Percentiles rank a stretch among this genome's conserved stretches.
Conservation (phyloP, 2,329 filamentous ascomycete genomes). For the Paramyrothecium sp. region DNA sequence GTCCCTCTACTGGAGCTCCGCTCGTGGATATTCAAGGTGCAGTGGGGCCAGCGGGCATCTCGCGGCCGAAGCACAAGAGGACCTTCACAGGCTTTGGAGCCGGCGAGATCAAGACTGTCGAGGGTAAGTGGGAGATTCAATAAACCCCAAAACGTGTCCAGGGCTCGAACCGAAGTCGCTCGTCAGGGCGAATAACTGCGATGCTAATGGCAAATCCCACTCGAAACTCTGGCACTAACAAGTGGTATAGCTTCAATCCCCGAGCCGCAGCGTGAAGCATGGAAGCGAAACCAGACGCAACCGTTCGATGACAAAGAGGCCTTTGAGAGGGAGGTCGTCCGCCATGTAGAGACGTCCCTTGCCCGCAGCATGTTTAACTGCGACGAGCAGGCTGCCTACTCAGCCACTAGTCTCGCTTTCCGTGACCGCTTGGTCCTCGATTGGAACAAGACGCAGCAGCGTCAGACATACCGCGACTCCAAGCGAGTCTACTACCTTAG, state of each 20-base stretch:
- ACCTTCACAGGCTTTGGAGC: constrained; percentile 94
- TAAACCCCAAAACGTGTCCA: background rate
- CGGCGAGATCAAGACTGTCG: constrained; percentile 87
- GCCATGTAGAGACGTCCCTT: constrained; percentile 93
- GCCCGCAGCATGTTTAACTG: constrained; percentile 98
- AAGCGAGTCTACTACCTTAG: constrained; percentile 98
- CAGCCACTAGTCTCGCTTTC: constrained; percentile 87
- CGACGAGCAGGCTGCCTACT: constrained; percentile 90
- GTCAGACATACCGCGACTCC: constrained; percentile 83
- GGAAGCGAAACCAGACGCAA: constrained; percentile 60
- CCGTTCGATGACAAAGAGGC: constrained; percentile 78
- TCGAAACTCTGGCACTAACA: background rate
- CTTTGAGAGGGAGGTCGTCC: constrained; percentile 84
- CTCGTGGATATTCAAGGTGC: constrained; percentile 84
- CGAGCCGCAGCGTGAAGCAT: constrained; percentile 81
- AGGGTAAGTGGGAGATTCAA: constrained; percentile 56
- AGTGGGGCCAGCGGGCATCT: constrained; percentile 80
- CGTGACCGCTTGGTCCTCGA: constrained; percentile 89
- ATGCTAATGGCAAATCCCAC: constrained; percentile 1
- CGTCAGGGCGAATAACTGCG: too few species aligned
- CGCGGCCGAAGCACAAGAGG: constrained; percentile 91
- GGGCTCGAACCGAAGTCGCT: too few species aligned
- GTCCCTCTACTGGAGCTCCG: constrained; percentile 77
- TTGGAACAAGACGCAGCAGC: constrained; percentile 98
- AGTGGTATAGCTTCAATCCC: constrained; percentile 67